Base-by-base conservation (phyloP, 768 basidiomycete species). In the Gymnopilus dilepis region DNA sequence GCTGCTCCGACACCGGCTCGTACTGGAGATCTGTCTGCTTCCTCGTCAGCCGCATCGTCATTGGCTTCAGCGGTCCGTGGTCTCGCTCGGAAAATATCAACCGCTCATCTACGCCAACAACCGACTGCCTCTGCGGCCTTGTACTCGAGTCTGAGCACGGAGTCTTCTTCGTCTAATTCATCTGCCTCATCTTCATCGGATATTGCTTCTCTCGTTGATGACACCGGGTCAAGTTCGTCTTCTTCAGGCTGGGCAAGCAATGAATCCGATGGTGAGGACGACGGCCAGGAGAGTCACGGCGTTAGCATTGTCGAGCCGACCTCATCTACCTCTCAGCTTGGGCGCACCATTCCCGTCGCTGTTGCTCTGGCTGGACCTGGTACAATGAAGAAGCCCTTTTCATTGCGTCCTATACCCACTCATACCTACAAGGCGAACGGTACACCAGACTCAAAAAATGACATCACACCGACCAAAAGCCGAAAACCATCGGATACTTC, bases 161-260 rank as follows among this genome's bases (percentile, higher is more conserved):
- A 80, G 47, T 78, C 78, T 12, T 59, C 71, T 7, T 65, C 70
- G 2, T 69, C 70, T 17, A 67, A 50, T 50, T 50, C 47, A 31
- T 50, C 64, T 37, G 65, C 70, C 28, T 68, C 70, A 1, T 71
- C 68, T 12, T 64, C 74, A 22, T 88, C 88, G 2, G 89, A 89
- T 53, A 77, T 86, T 68, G 84, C 81, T 59, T 88, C 86, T 26
- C 74, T 89, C 47, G 82, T 83, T n/a, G 87, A 89, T 61, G 86
- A 89, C 64, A 82, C 80, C 21, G 84, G 82, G 26, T 87, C 86
- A 12, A 86, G 85, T 12, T 85, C 83, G 40, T 87, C 84, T 3
- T 83, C 82, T 50, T 84, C 83, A 59, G 82, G 80, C 8, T 83
- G 80, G 80, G 74, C 76, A 56, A 83, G 81, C 61, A 80, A 78